Evolutionary conservation across 106 monocot genomes (phyloP).

Genomic region (Dioscorea dumetorum): DNA sequence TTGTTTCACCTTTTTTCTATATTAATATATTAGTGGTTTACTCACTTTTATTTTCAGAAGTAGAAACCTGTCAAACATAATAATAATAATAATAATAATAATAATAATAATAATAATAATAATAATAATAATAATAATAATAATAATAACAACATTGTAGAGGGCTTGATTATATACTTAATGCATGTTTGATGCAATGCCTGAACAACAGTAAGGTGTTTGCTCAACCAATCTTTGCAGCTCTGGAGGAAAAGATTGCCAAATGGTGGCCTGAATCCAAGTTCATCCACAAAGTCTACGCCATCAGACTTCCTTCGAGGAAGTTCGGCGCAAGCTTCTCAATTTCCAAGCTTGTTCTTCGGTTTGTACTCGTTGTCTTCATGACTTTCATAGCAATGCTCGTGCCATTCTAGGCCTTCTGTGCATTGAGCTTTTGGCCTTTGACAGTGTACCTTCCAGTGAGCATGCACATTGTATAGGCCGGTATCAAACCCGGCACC

Average conservation of each 20-base stretch:
- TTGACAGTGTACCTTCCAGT: conserved; percentile 62
- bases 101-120: too few relatives aligned
- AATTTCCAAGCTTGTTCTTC: conserved; percentile 45
- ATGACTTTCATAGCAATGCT: conserved; percentile 61
- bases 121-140: too few relatives aligned
- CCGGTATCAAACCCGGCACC: conserved; percentile 28
- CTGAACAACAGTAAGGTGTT: conserved; percentile 27
- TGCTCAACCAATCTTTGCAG: conserved; percentile 56
- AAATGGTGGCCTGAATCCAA: conserved; percentile 43
- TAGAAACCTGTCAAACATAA: too few relatives aligned
- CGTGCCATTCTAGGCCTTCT: conserved; percentile 56
- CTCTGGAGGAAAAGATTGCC: conserved; percentile 23
- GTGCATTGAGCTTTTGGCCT: conserved; percentile 60
- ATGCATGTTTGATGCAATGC: background rate
- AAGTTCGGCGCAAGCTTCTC: conserved; percentile 18
- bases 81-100: too few relatives aligned
- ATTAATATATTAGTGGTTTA: too few relatives aligned
- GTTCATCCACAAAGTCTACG: conserved; percentile 46
- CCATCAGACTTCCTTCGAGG: conserved; percentile 18
- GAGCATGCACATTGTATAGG: conserved; percentile 57
- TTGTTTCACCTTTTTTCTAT: too few relatives aligned
- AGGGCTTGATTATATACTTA: too few relatives aligned
- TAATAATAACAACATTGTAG: too few relatives aligned
- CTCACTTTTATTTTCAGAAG: too few relatives aligned
- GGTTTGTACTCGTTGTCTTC: conserved; percentile 37